These are phyloP conservation scores for Trichoderma aggressivum DNA, from an alignment of 2,329 filamentous ascomycete genomes.

Conservation along the genomic window DNA sequence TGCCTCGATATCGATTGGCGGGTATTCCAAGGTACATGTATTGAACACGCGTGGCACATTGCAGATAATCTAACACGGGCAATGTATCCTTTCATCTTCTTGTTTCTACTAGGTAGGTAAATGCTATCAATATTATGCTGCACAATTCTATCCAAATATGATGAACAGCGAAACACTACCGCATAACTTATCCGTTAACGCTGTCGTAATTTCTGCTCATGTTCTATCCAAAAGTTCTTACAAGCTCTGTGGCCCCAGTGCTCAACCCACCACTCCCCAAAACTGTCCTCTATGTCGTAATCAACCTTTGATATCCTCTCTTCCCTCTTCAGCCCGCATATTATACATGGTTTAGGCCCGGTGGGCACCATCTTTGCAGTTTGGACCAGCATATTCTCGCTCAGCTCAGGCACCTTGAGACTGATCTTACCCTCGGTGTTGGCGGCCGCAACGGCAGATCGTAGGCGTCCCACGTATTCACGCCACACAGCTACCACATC, in stretches of 20 bases:
- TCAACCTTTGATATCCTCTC: conserved; percentile 78
- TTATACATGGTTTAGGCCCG: conserved; percentile 70
- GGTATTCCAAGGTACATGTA: not conserved
- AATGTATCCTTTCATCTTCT: not conserved
- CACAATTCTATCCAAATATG: not conserved
- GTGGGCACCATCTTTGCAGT: conserved; percentile 70
- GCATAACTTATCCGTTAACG: conserved; percentile 42
- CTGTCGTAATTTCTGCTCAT: conserved; percentile 67
- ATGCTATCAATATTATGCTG: not conserved
- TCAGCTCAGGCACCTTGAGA: conserved; percentile 66
- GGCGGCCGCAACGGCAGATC: conserved; percentile 66
- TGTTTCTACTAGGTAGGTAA: not conserved
- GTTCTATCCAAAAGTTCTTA: conserved; percentile 78
- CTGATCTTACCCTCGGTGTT: conserved; percentile 54
- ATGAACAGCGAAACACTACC: too few relatives aligned
- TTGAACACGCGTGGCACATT: not conserved
- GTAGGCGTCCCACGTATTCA: conserved; percentile 69
- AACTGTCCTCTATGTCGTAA: conserved; percentile 77
- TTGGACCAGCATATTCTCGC: conserved; percentile 64
- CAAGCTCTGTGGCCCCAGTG: conserved; percentile 81
- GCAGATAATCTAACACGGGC: not conserved
- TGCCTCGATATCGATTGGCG: not conserved
- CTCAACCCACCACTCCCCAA: conserved; percentile 95
- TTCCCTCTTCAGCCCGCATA: conserved; percentile 85
- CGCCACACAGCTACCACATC: conserved; percentile 76